Evolutionary conservation across 257 asterid genomes (phyloP).

Genomic region (Solanum virginianum): DNA sequence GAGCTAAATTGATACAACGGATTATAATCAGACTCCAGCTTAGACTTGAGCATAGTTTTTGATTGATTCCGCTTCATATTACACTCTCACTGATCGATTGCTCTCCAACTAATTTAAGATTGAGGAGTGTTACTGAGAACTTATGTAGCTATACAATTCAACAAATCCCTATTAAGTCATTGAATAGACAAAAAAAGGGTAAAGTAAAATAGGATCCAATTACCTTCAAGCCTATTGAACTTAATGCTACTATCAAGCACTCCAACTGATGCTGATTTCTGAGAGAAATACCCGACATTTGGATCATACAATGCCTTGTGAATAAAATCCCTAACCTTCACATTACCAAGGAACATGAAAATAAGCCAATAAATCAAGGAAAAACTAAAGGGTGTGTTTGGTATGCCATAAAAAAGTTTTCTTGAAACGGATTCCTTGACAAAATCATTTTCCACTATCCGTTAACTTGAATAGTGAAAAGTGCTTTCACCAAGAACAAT

Average conservation of each 20-base stretch:
- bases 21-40: not conserved
- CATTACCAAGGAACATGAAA: not conserved
- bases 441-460: not conserved
- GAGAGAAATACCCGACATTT: slow-evolving; percentile 71
- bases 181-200: not conserved
- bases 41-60: not conserved
- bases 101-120: not conserved
- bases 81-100: not conserved
- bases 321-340: slow-evolving; percentile 83
- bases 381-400: not conserved
- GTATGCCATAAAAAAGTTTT: not conserved
- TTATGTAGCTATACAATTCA: not conserved
- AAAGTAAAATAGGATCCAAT: too few relatives aligned
- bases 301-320: slow-evolving; percentile 77
- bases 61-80: not conserved
- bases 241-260: slow-evolving; percentile 75
- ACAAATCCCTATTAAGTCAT: not conserved
- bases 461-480: not conserved
- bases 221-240: slow-evolving; percentile 76
- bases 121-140: not conserved
- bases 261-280: slow-evolving; percentile 84
- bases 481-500: not conserved
- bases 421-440: not conserved
- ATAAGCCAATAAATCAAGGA: not conserved
- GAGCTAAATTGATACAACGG: not conserved